Base-by-base conservation (phyloP, 345 rosid genomes). In the Microthlaspi erraticum region DNA sequence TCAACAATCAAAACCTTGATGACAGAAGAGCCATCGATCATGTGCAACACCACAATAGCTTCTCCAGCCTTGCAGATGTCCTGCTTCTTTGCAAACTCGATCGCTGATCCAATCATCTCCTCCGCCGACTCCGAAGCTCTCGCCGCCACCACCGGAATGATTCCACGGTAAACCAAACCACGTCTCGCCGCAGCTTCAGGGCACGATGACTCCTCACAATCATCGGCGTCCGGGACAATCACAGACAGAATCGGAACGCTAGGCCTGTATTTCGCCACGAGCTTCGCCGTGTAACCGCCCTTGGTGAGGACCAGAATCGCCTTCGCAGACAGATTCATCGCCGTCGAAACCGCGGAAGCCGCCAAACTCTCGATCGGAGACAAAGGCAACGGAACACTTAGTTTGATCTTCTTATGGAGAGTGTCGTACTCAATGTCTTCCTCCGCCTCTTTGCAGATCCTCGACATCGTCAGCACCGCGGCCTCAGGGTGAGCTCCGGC, bases 401-500 rank as follows among this genome's bases (percentile, higher is more conserved):
- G 13, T 41, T 39, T 5, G 5, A 20, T 23, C 11, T 60, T 60
- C 64, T 60, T 41, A 11, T 60, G 50, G 29, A 20, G 29, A 5
- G 20, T 6, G 5, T 60, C 23, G 50, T 60, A 60, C 5, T 60
- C 65, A 0, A 42, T 10, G 18, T 6, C n/a, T 31, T 60, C 50
- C 65, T 41, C 65, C 4, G 65, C 65, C 17, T 41, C 65, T 26
- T 42, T 60, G 5, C 65, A 60, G 13, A 60, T 60, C 31, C 31
- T 60, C 0, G 64, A 60, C 64, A 60, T 60, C 0, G 64, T 60
- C 10, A 20, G 3, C 20, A 60, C 64, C n/a, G 64, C 64, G 6
- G 64, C 10, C 31, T 20, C 49, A 9, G 64, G 64, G 64, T 60
- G 36, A 4, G 64, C 64, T 41, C 64, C 64, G 34, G 64, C 64